These are phyloP conservation scores for Croton setiger DNA, from an alignment of 441 rosid genomes.

Conservation along the genomic window DNA sequence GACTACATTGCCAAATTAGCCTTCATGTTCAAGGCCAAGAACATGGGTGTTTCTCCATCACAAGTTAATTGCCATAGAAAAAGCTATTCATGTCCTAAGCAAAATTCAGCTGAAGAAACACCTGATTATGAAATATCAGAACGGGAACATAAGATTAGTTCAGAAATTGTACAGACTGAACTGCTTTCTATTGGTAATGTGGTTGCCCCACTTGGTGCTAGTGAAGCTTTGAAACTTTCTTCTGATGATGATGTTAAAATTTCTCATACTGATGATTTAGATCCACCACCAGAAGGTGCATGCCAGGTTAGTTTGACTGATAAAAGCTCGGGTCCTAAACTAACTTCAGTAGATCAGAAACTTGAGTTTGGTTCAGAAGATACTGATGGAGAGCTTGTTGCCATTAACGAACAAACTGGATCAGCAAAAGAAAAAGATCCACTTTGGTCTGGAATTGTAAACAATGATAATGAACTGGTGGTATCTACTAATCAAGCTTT, in stretches of 20 bases:
- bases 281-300: constrained; percentile 11
- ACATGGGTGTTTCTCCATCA: constrained; percentile 37
- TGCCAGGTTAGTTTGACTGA: constrained; percentile 13
- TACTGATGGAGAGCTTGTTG: constrained; percentile 13
- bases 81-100: constrained; percentile 26
- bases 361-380: constrained; percentile 24
- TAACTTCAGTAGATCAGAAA: constrained; percentile 15
- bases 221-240: constrained; percentile 15
- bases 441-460: constrained; percentile 7
- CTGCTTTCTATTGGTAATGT: constrained; percentile 15
- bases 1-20: constrained; percentile 20
- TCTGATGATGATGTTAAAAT: constrained; percentile 15
- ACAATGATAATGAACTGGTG: constrained; percentile 6
- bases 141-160: constrained; percentile 13
- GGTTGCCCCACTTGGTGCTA: background rate
- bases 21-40: constrained; percentile 32
- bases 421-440: constrained; percentile 18
- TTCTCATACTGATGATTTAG: constrained; percentile 12
- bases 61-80: constrained; percentile 30
- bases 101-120: constrained; percentile 23
- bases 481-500: constrained; percentile 14
- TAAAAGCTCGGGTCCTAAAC: constrained; percentile 19
- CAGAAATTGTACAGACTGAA: constrained; percentile 23
- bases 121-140: constrained; percentile 21
- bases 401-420: constrained; percentile 22